Conservation (phyloP, 2,329 filamentous ascomycete species). For the Monilinia fructigena region DNA sequence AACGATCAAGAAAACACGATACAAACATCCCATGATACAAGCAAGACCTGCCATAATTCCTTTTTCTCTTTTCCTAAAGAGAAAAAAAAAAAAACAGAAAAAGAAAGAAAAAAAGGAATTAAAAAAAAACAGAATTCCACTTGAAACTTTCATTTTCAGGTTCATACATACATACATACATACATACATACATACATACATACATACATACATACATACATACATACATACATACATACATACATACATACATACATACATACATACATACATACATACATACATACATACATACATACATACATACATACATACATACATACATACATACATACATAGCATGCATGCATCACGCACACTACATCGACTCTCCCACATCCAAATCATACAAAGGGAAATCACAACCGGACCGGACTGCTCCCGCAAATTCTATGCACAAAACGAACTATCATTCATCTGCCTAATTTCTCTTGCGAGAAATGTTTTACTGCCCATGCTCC, state of each 20-base stretch:
- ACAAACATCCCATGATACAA: slow-evolving; percentile 6
- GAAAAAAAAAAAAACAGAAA: no score
- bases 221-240: background rate
- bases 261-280: background rate
- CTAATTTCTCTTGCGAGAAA: slow-evolving; percentile 5
- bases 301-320: background rate
- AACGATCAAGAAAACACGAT: background rate
- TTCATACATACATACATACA: background rate
- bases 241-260: no score
- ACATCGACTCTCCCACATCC: background rate
- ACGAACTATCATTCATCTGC: background rate
- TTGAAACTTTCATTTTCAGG: background rate
- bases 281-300: background rate
- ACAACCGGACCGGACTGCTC: no score
- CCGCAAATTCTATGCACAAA: slow-evolving; percentile 22
- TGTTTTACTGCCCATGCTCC: no score
- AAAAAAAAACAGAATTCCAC: no score
- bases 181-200: background rate
- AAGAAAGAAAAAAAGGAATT: no score
- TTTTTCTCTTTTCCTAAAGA: no score
- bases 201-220: background rate
- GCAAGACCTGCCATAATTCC: slow-evolving; percentile 2
- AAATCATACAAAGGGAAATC: no score
- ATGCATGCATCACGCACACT: background rate
- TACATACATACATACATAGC: background rate